Base-by-base conservation (phyloP, 108 stramenopile species). In the Cylindrotheca fusiformis region DNA sequence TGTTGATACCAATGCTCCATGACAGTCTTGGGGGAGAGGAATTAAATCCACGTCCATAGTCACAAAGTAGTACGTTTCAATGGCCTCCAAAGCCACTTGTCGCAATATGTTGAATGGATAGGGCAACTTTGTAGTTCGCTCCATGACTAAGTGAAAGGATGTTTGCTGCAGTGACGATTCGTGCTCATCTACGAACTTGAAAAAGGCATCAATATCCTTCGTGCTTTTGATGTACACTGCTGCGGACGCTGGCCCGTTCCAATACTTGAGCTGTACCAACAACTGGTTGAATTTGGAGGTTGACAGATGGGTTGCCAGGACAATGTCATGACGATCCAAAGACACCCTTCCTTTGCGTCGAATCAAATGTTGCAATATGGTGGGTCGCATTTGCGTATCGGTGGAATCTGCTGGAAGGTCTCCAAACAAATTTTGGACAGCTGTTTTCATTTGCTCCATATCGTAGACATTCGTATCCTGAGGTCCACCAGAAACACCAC, bases 91-190 rank as follows among this genome's bases (percentile, higher is more conserved):
- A 5, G 69, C 69, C 32, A 71, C 44, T 18, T 71, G 63, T 22
- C 69, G 69, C 48, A 71, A 31, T 14, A 55, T 31, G 32, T 71
- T 71, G 33, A 47, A 41, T 20, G 69, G 69, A 32, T 64, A 63
- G n/a, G n/a, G n/a, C n/a, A n/a, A n/a, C n/a, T n/a, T n/a, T n/a
- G n/a, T n/a, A n/a, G n/a, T n/a, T 1, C 22, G 33, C 25, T 59
- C 58, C 41, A 59, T 17, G 21, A 45, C 36, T 12, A 59, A 27
- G 25, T 59, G 58, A 41, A 19, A 59, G 10, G 36, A 25, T 8
- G 58, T n/a, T 2, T 24, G 33, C 23, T 23, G 1, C 58, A 59
- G 25, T n/a, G n/a, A n/a, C 19, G 17, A 21, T 14, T 44, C 20
- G 25, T 36, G 41, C 20, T 14, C 44, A 27, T 2, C 4, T 1